Evolutionary conservation across 1,139 yeast genomes (phyloP).

Genomic region (Cylindricascospora bacillispora): DNA sequence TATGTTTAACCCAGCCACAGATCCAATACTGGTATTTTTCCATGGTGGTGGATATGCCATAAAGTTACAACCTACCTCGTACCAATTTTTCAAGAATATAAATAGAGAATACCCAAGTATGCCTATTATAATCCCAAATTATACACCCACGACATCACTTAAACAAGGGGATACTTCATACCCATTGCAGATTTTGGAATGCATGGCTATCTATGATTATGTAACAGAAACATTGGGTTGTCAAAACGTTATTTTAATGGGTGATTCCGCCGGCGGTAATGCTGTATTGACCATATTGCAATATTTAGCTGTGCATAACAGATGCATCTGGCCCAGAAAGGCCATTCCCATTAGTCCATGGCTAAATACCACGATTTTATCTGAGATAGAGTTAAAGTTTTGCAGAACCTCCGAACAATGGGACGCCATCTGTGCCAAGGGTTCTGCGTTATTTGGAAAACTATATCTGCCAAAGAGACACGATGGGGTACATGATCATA

Average conservation of each 20-base stretch:
- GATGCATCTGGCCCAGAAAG: conserved; percentile 10
- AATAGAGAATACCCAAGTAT: conserved; percentile 7
- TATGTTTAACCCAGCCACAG: conserved; percentile 8
- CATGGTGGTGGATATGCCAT: conserved; percentile 19
- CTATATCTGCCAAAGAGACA: conserved; percentile 5
- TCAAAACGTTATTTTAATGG: conserved; percentile 10
- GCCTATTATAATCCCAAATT: conserved; percentile 11
- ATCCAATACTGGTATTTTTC: conserved; percentile 9
- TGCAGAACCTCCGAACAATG: conserved; percentile 1
- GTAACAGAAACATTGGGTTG: conserved; percentile 5
- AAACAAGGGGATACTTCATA: conserved; percentile 2
- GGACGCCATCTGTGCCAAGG: conserved; percentile 11
- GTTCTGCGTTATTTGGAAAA: conserved; percentile 8
- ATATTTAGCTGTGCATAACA: conserved; percentile 6
- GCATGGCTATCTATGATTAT: conserved; percentile 8
- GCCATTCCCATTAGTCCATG: conserved; percentile 19
- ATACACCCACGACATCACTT: conserved; percentile 8
- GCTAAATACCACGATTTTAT: conserved; percentile 13
- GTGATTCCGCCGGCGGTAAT: conserved; percentile 23
- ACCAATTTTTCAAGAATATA: conserved; percentile 8
- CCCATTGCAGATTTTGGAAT: conserved; percentile 11
- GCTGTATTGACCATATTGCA: conserved; percentile 10
- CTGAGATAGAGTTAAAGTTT: conserved; percentile 2
- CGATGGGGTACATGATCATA: background rate
- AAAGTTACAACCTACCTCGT: conserved; percentile 8